Evolutionary conservation across 495 filamentous ascomycete genomes (phyloP), one percentile per base, ranked within the genome.

Genomic region (Hypoxylon rickii): DNA sequence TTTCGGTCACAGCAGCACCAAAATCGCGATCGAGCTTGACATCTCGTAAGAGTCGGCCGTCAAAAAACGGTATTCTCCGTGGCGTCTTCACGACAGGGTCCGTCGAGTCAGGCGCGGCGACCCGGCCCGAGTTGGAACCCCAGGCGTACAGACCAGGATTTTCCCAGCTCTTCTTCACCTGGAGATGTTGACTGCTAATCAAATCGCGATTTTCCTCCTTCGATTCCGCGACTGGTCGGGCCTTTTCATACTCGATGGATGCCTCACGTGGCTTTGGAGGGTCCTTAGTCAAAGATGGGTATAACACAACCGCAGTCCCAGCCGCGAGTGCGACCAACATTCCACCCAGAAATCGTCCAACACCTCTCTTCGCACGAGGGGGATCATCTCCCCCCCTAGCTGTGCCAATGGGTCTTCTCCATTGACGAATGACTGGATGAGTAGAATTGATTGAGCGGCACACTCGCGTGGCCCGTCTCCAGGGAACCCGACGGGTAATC

Each of bases 141-240:
- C 94, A 98, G 20, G 86, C 84, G 73, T 96, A 96, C 1, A 97
- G 87, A 0, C 89, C 94, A 2, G 94, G 93, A 47, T 89, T 86
- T 70, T 92, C 90, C 83, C 89, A 86, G 66, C 89, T 95, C 64
- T 82, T 85, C 76, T 90, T 92, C 32, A 93, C 88, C 72, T 96
- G 89, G 13, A 91, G 74, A 68, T 92, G 89, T 62, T 91, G 84
- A 7, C 84, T 85, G 61, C 87, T 87, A 15, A 92, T 81, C 22
- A 86, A 60, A 49, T 93, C 88, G 51, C 89, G 75, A 42, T 80
- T 80, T 26, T 89, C 85, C 65, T 92, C 88, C 53, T 82, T 84
- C 4, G 83, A 80, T 10, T 66, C 72, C 10, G 70, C 61, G 49
- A 75, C 73, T 44, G 77, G 80, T 41, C 80, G 73, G 3, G 79